Evolutionary conservation across 805 yeast genomes (phyloP).

Genomic region (Yarrowia divulgata): DNA sequence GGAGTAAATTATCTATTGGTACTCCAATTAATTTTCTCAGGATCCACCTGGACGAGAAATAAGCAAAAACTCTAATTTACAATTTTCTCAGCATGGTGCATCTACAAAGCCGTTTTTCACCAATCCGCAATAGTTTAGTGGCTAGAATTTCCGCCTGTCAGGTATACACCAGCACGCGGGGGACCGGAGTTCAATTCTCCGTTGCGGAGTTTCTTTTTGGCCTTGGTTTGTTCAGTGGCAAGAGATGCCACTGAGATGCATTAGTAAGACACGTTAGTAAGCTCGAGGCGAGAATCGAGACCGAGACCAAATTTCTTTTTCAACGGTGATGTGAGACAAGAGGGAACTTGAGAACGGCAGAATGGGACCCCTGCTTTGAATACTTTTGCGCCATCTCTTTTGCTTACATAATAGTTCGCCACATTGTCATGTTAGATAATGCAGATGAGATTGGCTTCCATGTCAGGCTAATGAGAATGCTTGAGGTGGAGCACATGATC

Average conservation of each 20-base stretch:
- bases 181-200: constrained; percentile 34
- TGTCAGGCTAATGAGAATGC: no score
- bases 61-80: background rate
- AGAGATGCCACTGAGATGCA: background rate
- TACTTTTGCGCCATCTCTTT: no score
- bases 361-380: no score
- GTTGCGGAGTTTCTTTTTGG: constrained; percentile 22
- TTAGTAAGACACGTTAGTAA: background rate
- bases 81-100: background rate
- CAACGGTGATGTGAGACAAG: no score
- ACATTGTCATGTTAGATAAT: background rate
- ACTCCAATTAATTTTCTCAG: background rate
- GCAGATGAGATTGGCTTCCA: background rate
- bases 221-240: no score
- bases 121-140: constrained; percentile 50
- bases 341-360: no score
- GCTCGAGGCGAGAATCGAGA: background rate
- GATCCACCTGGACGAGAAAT: background rate
- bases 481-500: no score
- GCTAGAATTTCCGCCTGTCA: constrained; percentile 54
- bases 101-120: background rate
- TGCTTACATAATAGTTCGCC: no score
- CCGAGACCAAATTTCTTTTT: no score
- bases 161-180: constrained; percentile 32
- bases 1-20: background rate